Percentiles rank a stretch among this genome's conserved stretches.
Conservation (phyloP, 2,329 filamentous ascomycete genomes). For the Colletotrichum karsti region DNA sequence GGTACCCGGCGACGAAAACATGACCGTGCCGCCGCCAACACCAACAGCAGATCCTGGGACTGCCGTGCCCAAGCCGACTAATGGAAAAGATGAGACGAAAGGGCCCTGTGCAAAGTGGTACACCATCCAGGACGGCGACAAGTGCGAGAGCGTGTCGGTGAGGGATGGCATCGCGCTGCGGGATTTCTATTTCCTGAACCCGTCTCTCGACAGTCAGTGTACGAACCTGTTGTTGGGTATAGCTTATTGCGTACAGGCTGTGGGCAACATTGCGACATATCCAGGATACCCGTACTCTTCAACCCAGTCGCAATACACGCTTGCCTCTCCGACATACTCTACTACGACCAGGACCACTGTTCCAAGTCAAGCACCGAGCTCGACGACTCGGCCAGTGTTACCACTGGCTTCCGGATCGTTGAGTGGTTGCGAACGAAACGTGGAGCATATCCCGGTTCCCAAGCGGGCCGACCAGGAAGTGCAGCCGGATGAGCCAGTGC, state of each 20-base stretch:
- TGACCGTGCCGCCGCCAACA: background rate
- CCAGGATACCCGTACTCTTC: background rate
- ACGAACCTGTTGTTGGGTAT: background rate
- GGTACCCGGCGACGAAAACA: background rate
- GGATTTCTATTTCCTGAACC: background rate
- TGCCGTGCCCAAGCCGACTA: background rate
- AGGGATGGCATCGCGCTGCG: background rate
- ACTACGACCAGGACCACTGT: background rate
- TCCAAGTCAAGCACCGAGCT: background rate
- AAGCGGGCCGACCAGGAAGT: too few relatives aligned
- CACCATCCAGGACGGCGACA: background rate
- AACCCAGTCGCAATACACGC: background rate
- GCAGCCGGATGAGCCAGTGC: too few relatives aligned
- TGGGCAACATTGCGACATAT: background rate
- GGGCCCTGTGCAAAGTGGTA: background rate
- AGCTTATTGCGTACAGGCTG: background rate
- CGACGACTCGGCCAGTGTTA: background rate
- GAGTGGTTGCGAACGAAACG: too few relatives aligned
- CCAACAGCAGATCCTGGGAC: background rate
- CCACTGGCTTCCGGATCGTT: background rate
- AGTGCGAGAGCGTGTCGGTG: background rate
- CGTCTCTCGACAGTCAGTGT: background rate
- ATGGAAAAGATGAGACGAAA: background rate
- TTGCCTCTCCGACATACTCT: background rate
- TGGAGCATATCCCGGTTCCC: too few relatives aligned